Percentiles rank a stretch among this genome's conserved stretches.
Evolutionary conservation across 169 alveolate genomes (phyloP).

Genomic region (Plasmodium gallinaceum): DNA sequence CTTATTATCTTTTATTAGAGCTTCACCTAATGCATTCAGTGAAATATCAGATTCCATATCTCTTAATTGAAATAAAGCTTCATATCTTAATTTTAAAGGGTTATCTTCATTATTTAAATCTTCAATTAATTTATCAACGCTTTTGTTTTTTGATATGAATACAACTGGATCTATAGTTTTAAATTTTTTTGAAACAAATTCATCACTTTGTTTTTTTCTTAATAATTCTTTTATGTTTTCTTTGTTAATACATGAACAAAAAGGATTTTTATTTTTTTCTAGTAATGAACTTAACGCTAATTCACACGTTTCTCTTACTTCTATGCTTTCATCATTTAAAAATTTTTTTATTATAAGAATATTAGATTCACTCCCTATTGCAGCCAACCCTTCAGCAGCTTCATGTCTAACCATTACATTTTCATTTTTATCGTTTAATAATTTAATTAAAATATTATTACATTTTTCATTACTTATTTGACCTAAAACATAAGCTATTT

Average conservation of each 20-base stretch:
- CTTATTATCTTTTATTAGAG: slow-evolving; percentile 83
- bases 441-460: slow-evolving; percentile 76
- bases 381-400: slow-evolving; percentile 90
- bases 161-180: slow-evolving; percentile 77
- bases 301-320: slow-evolving; percentile 60
- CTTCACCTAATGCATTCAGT: slow-evolving; percentile 83
- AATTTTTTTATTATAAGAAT: slow-evolving; percentile 82
- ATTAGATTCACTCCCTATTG: slow-evolving; percentile 81
- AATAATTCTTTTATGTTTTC: slow-evolving; percentile 22
- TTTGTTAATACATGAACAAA: slow-evolving; percentile 47
- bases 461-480: slow-evolving; percentile 88
- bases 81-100: slow-evolving; percentile 65
- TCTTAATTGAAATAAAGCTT: slow-evolving; percentile 76
- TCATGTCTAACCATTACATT: slow-evolving; percentile 93
- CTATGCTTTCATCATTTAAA: slow-evolving; percentile 66
- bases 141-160: slow-evolving; percentile 23
- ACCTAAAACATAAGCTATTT: slow-evolving; percentile 93
- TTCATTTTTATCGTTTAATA: slow-evolving; percentile 86
- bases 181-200: slow-evolving; percentile 51
- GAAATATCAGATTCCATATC: slow-evolving; percentile 72
- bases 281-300: slow-evolving; percentile 51
- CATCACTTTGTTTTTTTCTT: slow-evolving; percentile 39
- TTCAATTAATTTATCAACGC: slow-evolving; percentile 49
- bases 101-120: slow-evolving; percentile 58
- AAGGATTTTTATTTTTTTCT: slow-evolving; percentile 64